Base-by-base conservation (phyloP, 768 basidiomycete species). In the Lentinula guzmanii region DNA sequence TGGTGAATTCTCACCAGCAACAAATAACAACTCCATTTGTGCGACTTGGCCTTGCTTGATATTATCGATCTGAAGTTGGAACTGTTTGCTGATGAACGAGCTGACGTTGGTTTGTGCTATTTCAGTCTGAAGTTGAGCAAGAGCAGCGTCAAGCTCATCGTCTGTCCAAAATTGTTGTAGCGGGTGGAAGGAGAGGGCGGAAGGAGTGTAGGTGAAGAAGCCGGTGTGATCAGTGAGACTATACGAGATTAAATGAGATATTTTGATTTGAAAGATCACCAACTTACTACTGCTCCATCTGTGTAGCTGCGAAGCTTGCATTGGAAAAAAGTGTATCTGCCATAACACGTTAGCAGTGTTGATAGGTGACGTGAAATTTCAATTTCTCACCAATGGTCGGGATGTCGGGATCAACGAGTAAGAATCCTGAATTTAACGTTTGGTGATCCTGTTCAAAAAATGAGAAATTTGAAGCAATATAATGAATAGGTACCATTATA, bases 201-300 rank as follows among this genome's bases (percentile, higher is more conserved):
- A 58, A 35, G 42, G 31, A 5, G 56, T 58, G 45, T 43, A 43
- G n/a, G 56, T 48, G 42, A 39, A 48, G 3, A 58, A 18, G 9
- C 56, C 56, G 15, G 56, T 58, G 16, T 58, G 41, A 13, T 58
- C 41, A 31, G 41, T 48, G 15, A 31, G 42, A 28, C 39, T 43
- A 31, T 15, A 28, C 31, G 15, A 39, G 24, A 58, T 2, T 28
- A 45, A 9, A 58, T n/a, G 2, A 48, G 31, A 8, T n/a, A 16
- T 16, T 5, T 18, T 31, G 21, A 24, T 6, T 15, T 1, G 3
- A 48, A 16, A 4, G 7, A 1, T 31, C 1, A 21, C 4, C 8
- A 33, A 51, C 58, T 60, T 39, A 60, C 58, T 48, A 60, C 1
- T 50, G 21, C 18, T 60, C 46, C 46, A 18, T 24, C 21, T 60